Evolutionary conservation across 352 stramenopile genomes (phyloP).

Genomic region (Peronospora farinosa): DNA sequence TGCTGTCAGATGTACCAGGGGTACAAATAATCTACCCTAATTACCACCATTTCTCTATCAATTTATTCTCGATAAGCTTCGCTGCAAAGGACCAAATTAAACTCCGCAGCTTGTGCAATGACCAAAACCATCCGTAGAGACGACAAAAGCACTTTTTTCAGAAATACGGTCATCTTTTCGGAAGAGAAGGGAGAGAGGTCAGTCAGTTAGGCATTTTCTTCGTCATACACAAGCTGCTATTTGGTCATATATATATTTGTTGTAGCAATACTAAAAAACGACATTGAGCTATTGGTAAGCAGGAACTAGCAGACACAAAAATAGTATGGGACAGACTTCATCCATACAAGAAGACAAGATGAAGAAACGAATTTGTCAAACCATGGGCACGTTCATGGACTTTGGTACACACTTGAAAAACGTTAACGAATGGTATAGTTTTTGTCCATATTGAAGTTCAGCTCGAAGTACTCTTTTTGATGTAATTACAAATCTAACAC

Average conservation of each 20-base stretch:
- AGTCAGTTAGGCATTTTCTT: constrained; percentile 29
- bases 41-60: too few species aligned
- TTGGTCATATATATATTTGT: not conserved
- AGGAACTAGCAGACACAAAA: too few species aligned
- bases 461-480: not conserved
- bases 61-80: constrained; percentile 1
- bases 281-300: not conserved
- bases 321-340: constrained; percentile 55
- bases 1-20: too few species aligned
- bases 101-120: constrained; percentile 12
- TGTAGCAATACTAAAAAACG: not conserved
- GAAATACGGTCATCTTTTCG: constrained; percentile 9
- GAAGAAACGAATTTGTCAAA: constrained; percentile 60
- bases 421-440: constrained; percentile 64
- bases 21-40: too few species aligned
- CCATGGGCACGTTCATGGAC: constrained; percentile 66
- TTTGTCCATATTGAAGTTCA: constrained; percentile 15
- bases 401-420: constrained; percentile 65
- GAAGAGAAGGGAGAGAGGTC: not conserved
- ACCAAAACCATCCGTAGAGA: constrained; percentile 21
- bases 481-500: not conserved
- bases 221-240: not conserved
- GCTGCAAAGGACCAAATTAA: constrained; percentile 7
- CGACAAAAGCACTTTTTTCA: constrained; percentile 9
- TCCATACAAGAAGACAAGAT: constrained; percentile 69